Percentiles rank a stretch among this genome's conserved stretches.
phyloP scores from a whole-genome alignment of 2,329 filamentous ascomycete species.

The Aspergillus hortae region DNA sequence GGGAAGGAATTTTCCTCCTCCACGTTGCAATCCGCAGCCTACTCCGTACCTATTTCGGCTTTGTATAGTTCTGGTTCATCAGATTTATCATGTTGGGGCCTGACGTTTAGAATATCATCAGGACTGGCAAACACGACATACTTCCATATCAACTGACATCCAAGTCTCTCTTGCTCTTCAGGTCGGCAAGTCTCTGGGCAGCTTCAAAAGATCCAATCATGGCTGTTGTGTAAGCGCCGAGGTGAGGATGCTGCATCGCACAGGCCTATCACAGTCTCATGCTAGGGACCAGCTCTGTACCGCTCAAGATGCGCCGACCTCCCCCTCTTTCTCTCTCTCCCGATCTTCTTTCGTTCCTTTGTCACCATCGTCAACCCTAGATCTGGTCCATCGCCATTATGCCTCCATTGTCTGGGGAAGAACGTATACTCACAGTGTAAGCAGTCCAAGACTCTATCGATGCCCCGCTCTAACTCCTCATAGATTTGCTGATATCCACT shows the following conservation, averaged over 20 bases:
- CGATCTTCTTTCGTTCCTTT: not conserved
- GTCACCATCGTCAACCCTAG: too few relatives aligned
- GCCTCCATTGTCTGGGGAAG: conserved; percentile 46
- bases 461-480: conserved; percentile 1
- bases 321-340: conserved; percentile 2
- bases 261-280: conserved; percentile 8
- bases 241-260: conserved; percentile 15
- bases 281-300: not conserved
- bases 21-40: too few relatives aligned
- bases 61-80: too few relatives aligned
- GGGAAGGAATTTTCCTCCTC: too few relatives aligned
- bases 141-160: too few relatives aligned
- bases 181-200: not conserved
- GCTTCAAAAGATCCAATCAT: conserved; percentile 9
- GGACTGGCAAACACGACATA: too few relatives aligned
- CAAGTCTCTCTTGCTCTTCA: too few relatives aligned
- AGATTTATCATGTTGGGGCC: too few relatives aligned
- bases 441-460: conserved; percentile 17
- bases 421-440: conserved; percentile 46
- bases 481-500: conserved; percentile 63
- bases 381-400: conserved; percentile 25
- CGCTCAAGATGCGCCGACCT: conserved; percentile 5
- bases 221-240: conserved; percentile 15
- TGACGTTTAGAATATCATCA: too few relatives aligned
- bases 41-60: too few relatives aligned